Base-by-base conservation (phyloP, 257 asterid species). In the Scutellaria baicalensis region DNA sequence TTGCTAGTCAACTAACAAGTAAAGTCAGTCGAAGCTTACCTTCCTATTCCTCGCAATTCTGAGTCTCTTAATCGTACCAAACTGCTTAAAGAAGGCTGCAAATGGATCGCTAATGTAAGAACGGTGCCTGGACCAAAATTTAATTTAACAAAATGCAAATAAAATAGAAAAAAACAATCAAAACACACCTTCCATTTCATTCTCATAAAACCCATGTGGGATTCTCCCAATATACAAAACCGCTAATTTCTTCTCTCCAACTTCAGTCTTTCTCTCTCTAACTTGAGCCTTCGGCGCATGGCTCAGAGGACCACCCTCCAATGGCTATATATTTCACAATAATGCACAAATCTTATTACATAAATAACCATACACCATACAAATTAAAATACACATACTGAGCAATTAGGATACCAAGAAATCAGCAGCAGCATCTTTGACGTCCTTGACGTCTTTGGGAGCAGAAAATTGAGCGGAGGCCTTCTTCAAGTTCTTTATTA, bases 181-280 rank as follows among this genome's bases (percentile, higher is more conserved):
- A 54, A 21, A 59, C 78, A 27, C 27, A 93, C 98, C 98, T 84
- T 91, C 93, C 96, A 94, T 91, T 68, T 94, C 97, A 68, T 82
- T 66, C 90, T 94, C 99, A 61, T 91, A 94, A 73, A 94, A 91
- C 2, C 99, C 99, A 74, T 94, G 99, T 0, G 99, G 99, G 60
- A 94, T 89, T 79, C 99, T 86, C 27, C 99, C 99, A 61, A 94
- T 84, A 73, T 91, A 89, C 77, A 94, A 47, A 23, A 89, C 90
- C 2, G 95, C 81, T 42, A 93, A 77, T 82, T 86, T 89, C 50
- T 57, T 82, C 51, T 86, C 94, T 60, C 62, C 66, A 5, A n/a
- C 66, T 58, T 82, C 90, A 52, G 63, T 59, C 80, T 86, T 89
- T 49, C 54, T 82, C 48, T 86, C 94, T 60, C 62, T 69, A 5